phyloP scores from a whole-genome alignment of 2,329 filamentous ascomycete genomes.

The Pestalotiopsis sp. region DNA sequence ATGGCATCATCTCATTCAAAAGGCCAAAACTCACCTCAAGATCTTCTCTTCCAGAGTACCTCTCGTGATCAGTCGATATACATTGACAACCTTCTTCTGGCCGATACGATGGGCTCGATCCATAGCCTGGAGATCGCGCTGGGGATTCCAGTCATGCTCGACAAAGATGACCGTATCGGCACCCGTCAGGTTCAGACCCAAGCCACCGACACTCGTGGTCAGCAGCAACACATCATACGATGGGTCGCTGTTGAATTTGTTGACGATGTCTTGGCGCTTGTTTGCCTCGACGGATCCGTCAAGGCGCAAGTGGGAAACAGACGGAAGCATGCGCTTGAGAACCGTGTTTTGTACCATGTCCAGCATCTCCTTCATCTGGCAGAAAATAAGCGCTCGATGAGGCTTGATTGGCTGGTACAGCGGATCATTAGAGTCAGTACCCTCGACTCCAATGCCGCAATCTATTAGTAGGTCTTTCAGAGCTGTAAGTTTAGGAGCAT shows the following conservation, averaged over 20 bases:
- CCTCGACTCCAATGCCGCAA: slow-evolving; percentile 88
- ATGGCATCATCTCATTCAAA: not conserved
- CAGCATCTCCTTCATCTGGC: slow-evolving; percentile 99
- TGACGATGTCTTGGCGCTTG: slow-evolving; percentile 95
- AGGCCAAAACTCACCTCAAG: slow-evolving; percentile 51
- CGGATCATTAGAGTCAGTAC: slow-evolving; percentile 59
- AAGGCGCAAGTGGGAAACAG: slow-evolving; percentile 89
- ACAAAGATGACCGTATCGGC: slow-evolving; percentile 99
- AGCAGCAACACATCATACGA: slow-evolving; percentile 93
- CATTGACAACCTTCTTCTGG: slow-evolving; percentile 99
- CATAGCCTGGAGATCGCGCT: slow-evolving; percentile 98
- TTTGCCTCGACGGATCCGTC: slow-evolving; percentile 92
- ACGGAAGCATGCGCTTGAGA: slow-evolving; percentile 85
- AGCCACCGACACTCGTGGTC: slow-evolving; percentile 91
- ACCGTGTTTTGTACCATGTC: slow-evolving; percentile 98
- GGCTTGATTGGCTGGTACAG: slow-evolving; percentile 86
- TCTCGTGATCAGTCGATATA: slow-evolving; percentile 93
- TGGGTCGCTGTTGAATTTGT: slow-evolving; percentile 97
- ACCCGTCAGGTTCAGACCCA: slow-evolving; percentile 93
- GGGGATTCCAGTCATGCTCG: slow-evolving; percentile 99
- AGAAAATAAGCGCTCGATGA: slow-evolving; percentile 95
- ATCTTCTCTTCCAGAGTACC: slow-evolving; percentile 99
- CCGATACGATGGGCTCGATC: slow-evolving; percentile 97
- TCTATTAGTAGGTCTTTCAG: slow-evolving; percentile 94
- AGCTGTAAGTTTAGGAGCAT: slow-evolving; percentile 91